Base-by-base conservation (phyloP, 306 rosid genomes). In the Styphnolobium japonicum region DNA sequence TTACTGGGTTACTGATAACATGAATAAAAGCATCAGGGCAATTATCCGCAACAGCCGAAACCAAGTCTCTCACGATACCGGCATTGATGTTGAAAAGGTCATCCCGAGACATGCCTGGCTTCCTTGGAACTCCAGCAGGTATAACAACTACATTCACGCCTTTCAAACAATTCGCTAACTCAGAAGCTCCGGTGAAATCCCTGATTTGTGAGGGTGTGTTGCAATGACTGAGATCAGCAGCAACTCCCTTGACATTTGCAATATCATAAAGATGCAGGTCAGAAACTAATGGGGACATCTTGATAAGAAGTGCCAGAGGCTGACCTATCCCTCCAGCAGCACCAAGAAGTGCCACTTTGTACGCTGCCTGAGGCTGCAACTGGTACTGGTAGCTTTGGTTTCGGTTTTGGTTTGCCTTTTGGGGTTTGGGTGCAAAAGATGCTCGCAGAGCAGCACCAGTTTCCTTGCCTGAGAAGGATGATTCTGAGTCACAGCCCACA, bases 241-340 rank as follows among this genome's bases (percentile, higher is more conserved):
- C 94, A 53, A 95, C 99, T 8, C 99, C 99, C 85, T 95, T 95
- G 77, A 95, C 99, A 81, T 95, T 91, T 0, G 96, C 98, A 52
- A 95, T 81, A 90, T 93, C 99, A 29, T 95, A 95, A n/a, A 95
- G 93, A 81, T 95, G 89, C 75, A 95, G 83, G 79, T 86, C 66
- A 6, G 99, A 90, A 64, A 95, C 89, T 65, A 95, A 86, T 0
- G 99, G 99, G 4, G 99, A 95, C 99, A 95, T 95, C 88, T 95
- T 95, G 78, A 93, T 84, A 36, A 95, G 97, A 80, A 95, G 98
- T 1, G 99, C 65, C n/a, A 95, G 53, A 0, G 98, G 93, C 77
- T 95, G 99, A 49, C 99, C 99, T 2, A 95, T 95, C 70, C 98
- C 98, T 55, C 98, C 98, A 12, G 91, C 98, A 71, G 98, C 96